Conservation (phyloP, 345 rosid genomes). For the Eucalyptus virginea region DNA sequence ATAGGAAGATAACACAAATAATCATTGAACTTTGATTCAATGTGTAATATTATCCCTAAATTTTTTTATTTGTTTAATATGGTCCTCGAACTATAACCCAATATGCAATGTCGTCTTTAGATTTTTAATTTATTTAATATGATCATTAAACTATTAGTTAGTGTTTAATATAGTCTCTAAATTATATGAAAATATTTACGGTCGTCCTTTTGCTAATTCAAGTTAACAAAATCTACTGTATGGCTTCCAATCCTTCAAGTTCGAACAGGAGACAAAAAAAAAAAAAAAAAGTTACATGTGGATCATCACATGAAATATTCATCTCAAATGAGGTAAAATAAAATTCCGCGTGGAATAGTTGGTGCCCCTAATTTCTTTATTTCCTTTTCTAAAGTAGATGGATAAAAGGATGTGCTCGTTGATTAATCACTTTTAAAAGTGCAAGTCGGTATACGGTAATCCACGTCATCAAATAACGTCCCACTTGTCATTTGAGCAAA, state of each 20-base stretch:
- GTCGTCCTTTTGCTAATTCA: background rate
- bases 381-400: background rate
- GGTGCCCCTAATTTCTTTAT: background rate
- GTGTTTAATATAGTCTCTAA: background rate
- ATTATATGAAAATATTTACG: background rate
- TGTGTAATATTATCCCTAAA: background rate
- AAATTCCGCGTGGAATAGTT: background rate
- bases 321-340: background rate
- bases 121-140: background rate
- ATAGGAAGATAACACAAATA: background rate
- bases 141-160: rapidly evolving
- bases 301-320: background rate
- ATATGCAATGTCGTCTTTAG: rapidly evolving
- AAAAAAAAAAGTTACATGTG: rapidly evolving
- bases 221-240: background rate
- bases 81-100: rapidly evolving
- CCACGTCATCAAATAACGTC: rapidly evolving
- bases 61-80: rapidly evolving
- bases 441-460: background rate
- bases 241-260: background rate
- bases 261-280: background rate
- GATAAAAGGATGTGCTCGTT: background rate
- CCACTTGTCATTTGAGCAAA: no score
- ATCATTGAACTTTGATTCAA: background rate
- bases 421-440: background rate